phyloP scores from a whole-genome alignment of 2,329 filamentous ascomycete species.

The Fusarium mangiferae region DNA sequence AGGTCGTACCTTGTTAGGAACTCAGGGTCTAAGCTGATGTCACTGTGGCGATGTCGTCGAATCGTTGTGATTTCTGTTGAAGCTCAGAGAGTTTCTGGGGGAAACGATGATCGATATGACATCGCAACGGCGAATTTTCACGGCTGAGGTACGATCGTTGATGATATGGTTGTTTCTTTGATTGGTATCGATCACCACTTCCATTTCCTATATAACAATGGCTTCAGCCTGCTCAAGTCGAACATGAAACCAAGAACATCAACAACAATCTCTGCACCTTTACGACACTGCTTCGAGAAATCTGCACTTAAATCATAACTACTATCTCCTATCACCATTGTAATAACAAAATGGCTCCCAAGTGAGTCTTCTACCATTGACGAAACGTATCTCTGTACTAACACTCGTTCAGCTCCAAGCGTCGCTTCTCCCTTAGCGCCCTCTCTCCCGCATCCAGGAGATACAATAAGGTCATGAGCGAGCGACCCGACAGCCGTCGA shows the following conservation, averaged over 20 bases:
- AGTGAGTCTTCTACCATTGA: not conserved
- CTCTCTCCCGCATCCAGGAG: conserved; percentile 3
- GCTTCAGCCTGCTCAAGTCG: no score
- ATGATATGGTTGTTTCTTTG: not conserved
- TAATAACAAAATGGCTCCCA: not conserved
- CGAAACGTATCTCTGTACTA: not conserved
- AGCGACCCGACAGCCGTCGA: not conserved
- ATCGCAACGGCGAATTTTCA: not conserved
- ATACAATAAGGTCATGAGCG: conserved; percentile 23
- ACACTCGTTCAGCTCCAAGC: not conserved
- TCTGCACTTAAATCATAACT: no score
- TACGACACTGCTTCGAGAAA: no score
- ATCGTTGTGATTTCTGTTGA: not conserved
- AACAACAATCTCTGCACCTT: no score
- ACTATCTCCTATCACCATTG: not conserved
- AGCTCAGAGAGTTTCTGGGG: not conserved
- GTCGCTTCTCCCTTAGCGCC: conserved; percentile 20
- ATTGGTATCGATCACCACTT: not conserved
- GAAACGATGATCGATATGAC: not conserved
- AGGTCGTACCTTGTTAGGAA: not conserved
- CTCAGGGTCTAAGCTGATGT: conserved; percentile 7
- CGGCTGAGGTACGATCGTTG: no score
- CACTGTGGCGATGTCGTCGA: not conserved
- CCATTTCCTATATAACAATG: no score
- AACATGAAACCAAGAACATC: no score